Conservation (phyloP, 306 rosid genomes). For the Pyrus bretschneideri region DNA sequence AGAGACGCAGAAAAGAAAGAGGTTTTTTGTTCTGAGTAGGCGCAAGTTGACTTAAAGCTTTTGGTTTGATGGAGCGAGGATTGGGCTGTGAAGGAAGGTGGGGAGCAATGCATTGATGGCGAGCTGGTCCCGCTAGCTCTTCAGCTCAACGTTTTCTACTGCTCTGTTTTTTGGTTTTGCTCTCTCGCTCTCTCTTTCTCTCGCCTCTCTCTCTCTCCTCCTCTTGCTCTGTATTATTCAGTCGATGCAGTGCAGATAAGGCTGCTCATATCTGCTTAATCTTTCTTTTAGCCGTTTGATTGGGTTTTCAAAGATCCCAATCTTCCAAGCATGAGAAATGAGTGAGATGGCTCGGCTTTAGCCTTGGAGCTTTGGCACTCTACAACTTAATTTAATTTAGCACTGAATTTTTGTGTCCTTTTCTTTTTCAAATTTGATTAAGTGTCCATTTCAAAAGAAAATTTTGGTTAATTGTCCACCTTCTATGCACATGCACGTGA, state of each 20-base stretch:
- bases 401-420: not conserved
- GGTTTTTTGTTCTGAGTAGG: not conserved
- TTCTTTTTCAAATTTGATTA: not conserved
- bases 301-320: not conserved
- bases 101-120: slow-evolving; percentile 23
- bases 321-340: not conserved
- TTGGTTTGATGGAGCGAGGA: slow-evolving; percentile 3
- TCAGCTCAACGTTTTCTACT: slow-evolving; percentile 3
- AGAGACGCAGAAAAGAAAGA: not conserved
- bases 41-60: slow-evolving; percentile 17
- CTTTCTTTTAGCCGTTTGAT: slow-evolving; percentile 17
- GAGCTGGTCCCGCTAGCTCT: slow-evolving; percentile 20
- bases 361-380: not conserved
- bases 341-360: slow-evolving; percentile 14
- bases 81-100: slow-evolving; percentile 17
- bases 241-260: slow-evolving; percentile 14
- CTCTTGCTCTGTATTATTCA: not conserved
- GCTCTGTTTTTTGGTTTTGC: not conserved
- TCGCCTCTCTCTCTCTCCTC: not conserved
- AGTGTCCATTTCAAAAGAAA: too few species aligned
- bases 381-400: not conserved
- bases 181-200: not conserved
- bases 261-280: not conserved
- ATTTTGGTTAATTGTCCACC: not conserved
- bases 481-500: not conserved